Conservation (phyloP, 139 green algal species). For the Pleodorina starrii region DNA sequence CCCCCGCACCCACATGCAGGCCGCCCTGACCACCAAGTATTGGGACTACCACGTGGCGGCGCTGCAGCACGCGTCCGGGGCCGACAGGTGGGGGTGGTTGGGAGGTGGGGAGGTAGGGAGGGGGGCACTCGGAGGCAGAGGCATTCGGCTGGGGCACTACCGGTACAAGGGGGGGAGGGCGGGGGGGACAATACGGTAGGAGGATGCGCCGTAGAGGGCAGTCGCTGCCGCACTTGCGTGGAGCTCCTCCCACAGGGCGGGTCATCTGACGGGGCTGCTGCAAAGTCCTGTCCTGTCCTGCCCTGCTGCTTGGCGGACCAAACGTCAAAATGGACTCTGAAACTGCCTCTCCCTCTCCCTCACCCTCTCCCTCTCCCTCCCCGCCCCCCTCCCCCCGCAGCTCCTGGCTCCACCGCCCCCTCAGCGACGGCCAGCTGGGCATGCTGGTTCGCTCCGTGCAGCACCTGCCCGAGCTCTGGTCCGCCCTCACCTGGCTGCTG, state of each 20-base stretch:
- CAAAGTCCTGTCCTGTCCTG: not conserved
- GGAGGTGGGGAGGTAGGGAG: no score
- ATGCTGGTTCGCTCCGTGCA: slow-evolving; percentile 6
- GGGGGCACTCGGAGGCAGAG: no score
- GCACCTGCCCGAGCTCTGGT: slow-evolving; percentile 51
- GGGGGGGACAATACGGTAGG: no score
- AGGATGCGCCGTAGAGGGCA: no score
- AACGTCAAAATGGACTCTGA: not conserved
- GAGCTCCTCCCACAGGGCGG: no score
- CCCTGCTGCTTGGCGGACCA: not conserved
- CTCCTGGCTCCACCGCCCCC: slow-evolving; percentile 13
- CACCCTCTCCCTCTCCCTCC: not conserved
- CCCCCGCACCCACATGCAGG: not conserved
- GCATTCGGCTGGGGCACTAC: no score
- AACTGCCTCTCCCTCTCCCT: not conserved
- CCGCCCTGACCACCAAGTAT: slow-evolving; percentile 31
- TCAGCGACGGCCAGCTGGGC: not conserved
- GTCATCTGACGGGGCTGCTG: not conserved
- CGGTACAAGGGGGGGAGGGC: no score
- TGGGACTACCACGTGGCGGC: slow-evolving; percentile 25
- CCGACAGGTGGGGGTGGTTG: not conserved
- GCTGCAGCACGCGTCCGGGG: slow-evolving; percentile 17
- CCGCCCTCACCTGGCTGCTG: slow-evolving; percentile 45
- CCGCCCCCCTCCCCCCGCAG: not conserved
- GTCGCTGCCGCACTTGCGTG: no score